Evolutionary conservation across 192 early-diverging fungal species (phyloP).

Genomic region (Entomortierella parvispora): DNA sequence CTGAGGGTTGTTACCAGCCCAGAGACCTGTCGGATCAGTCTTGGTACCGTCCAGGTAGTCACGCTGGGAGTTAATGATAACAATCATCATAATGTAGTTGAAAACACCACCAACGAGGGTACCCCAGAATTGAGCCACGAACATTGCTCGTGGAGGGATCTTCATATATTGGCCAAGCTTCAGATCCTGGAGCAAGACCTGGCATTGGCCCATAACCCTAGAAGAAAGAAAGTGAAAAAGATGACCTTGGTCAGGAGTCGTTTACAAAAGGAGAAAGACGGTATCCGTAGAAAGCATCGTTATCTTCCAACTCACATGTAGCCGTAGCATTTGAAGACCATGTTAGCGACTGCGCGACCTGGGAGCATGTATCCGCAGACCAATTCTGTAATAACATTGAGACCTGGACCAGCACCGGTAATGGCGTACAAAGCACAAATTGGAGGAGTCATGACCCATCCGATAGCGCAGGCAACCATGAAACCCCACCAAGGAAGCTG

Average conservation of each 20-base stretch:
- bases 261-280: no score
- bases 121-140: constrained; percentile 68
- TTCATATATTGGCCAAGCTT: constrained; percentile 83
- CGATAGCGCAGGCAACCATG: constrained; percentile 48
- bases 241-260: no score
- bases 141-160: constrained; percentile 74
- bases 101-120: constrained; percentile 59
- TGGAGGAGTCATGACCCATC: constrained; percentile 57
- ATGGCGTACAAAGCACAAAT: constrained; percentile 66
- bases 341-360: constrained; percentile 58
- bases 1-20: constrained; percentile 52
- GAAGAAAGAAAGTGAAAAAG: no score
- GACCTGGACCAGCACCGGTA: constrained; percentile 54
- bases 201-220: constrained; percentile 77
- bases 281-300: no score
- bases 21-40: constrained; percentile 55
- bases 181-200: constrained; percentile 74
- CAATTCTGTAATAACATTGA: constrained; percentile 69
- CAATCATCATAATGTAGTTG: constrained; percentile 53
- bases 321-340: constrained; percentile 70
- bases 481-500: constrained; percentile 62
- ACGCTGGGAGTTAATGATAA: constrained; percentile 33
- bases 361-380: constrained; percentile 67
- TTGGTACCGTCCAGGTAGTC: constrained; percentile 38
- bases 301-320: no score